These are phyloP conservation scores for Thalia dealbata DNA, from an alignment of 176 grass and related monocot species.

Conservation along the genomic window DNA sequence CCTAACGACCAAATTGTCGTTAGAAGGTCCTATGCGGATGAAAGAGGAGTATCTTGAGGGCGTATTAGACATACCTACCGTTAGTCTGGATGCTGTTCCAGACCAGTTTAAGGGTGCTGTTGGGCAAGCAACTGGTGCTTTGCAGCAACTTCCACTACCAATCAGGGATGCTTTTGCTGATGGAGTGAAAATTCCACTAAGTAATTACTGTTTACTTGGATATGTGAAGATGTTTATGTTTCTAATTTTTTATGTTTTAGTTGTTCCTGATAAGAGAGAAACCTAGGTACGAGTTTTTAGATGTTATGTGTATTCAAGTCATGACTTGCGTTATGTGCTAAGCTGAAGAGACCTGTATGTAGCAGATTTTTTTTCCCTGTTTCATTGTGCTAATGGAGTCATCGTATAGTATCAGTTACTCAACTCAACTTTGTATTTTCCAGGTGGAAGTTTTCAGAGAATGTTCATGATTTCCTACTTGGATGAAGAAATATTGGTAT, in stretches of 20 bases:
- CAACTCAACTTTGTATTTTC: slow-evolving; percentile 8
- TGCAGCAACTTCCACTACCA: slow-evolving; percentile 69
- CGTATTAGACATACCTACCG: slow-evolving; percentile 57
- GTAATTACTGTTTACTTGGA: slow-evolving; percentile 33
- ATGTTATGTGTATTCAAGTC: background rate
- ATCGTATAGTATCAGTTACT: background rate
- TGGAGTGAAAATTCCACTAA: slow-evolving; percentile 76
- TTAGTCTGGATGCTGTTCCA: slow-evolving; percentile 61
- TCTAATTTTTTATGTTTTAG: background rate
- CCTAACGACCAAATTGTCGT: slow-evolving; percentile 63
- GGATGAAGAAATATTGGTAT: slow-evolving; percentile 98
- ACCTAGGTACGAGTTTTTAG: no score
- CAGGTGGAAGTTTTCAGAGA: slow-evolving; percentile 62
- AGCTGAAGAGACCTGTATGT: background rate
- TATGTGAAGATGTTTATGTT: background rate
- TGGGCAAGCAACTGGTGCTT: slow-evolving; percentile 53
- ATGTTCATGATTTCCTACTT: slow-evolving; percentile 98
- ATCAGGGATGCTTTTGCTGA: slow-evolving; percentile 68
- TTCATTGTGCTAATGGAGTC: background rate
- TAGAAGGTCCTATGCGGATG: slow-evolving; percentile 82
- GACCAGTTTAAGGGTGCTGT: slow-evolving; percentile 65
- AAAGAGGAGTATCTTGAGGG: slow-evolving; percentile 83
- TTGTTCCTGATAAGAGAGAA: no score
- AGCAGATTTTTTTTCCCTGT: background rate
- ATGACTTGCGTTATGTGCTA: background rate